A percentile compares a stretch with the other conserved stretches of the same genome.
These are phyloP conservation scores for Psilocybe cyanescens DNA, from an alignment of 768 basidiomycete species.

Conservation along the genomic window DNA sequence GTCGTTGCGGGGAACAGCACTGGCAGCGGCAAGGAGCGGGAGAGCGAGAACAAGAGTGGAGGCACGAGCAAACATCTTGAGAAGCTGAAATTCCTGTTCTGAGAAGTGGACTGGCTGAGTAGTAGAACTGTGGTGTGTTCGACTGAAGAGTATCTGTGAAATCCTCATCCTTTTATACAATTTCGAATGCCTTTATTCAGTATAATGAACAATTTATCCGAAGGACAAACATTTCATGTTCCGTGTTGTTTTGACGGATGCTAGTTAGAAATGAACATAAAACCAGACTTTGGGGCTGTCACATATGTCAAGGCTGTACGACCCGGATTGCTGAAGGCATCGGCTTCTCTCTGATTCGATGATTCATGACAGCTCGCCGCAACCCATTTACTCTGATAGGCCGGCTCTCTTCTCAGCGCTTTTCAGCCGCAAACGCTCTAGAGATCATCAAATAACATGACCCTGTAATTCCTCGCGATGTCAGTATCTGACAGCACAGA, in stretches of 20 bases:
- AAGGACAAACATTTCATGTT: not conserved
- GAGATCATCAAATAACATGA: not conserved
- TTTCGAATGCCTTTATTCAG: not conserved
- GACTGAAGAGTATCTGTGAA: slow-evolving; percentile 6
- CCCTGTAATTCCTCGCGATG: not conserved
- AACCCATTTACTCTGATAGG: not conserved
- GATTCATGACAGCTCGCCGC: not conserved
- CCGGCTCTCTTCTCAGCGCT: not conserved
- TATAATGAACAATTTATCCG: not conserved
- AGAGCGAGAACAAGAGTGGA: slow-evolving; percentile 24
- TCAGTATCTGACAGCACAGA: not conserved
- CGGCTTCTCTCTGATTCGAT: not conserved
- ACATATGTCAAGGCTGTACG: not conserved
- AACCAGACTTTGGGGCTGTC: not conserved
- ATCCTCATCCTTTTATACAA: slow-evolving; percentile 3
- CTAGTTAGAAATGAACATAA: not conserved
- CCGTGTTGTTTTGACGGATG: not conserved
- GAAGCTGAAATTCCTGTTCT: slow-evolving; percentile 1
- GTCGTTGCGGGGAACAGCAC: slow-evolving; percentile 18
- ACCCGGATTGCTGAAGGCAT: not conserved
- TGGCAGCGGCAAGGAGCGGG: slow-evolving; percentile 26
- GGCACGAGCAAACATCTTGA: slow-evolving; percentile 25
- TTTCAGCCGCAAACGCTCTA: not conserved
- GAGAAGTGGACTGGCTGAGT: slow-evolving; percentile 4
- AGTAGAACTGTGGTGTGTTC: slow-evolving; percentile 9